A percentile compares a stretch with the other conserved stretches of the same genome.
Conservation (phyloP, 331 rosid genomes). For the Telfairia occidentalis region DNA sequence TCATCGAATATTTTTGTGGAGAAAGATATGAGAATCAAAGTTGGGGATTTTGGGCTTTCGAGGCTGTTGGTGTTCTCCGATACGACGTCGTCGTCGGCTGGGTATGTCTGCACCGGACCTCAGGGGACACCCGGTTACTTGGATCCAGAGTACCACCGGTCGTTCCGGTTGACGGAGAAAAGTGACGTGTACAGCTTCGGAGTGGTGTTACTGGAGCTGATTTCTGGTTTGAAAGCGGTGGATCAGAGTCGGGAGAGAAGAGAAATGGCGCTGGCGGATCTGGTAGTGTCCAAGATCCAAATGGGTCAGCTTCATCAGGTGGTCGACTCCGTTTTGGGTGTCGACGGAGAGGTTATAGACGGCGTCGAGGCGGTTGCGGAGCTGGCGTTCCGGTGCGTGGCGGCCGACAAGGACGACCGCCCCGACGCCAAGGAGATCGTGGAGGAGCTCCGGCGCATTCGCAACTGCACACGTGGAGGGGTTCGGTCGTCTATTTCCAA, state of each 20-base stretch:
- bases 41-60: slow-evolving; percentile 90
- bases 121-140: slow-evolving; percentile 95
- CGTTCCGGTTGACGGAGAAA: slow-evolving; percentile 83
- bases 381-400: slow-evolving; percentile 88
- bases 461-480: slow-evolving; percentile 28
- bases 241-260: slow-evolving; percentile 64
- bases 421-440: slow-evolving; percentile 81
- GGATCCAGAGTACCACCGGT: slow-evolving; percentile 89
- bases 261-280: slow-evolving; percentile 71
- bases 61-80: slow-evolving; percentile 59
- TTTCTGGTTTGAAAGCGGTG: slow-evolving; percentile 68
- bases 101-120: slow-evolving; percentile 89
- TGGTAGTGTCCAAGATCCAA: slow-evolving; percentile 79
- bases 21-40: slow-evolving; percentile 77
- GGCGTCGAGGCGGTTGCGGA: slow-evolving; percentile 59
- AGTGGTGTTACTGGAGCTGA: slow-evolving; percentile 65
- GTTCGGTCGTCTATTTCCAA: slow-evolving; percentile 18
- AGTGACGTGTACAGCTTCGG: slow-evolving; percentile 97
- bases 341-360: slow-evolving; percentile 20
- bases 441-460: slow-evolving; percentile 51
- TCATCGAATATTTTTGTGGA: slow-evolving; percentile 77
- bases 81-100: slow-evolving; percentile 28
- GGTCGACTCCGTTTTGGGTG: slow-evolving; percentile 49
- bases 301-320: slow-evolving; percentile 64
- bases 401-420: slow-evolving; percentile 84